phyloP scores from a whole-genome alignment of 257 asterid species.

The Plantago elongata region DNA sequence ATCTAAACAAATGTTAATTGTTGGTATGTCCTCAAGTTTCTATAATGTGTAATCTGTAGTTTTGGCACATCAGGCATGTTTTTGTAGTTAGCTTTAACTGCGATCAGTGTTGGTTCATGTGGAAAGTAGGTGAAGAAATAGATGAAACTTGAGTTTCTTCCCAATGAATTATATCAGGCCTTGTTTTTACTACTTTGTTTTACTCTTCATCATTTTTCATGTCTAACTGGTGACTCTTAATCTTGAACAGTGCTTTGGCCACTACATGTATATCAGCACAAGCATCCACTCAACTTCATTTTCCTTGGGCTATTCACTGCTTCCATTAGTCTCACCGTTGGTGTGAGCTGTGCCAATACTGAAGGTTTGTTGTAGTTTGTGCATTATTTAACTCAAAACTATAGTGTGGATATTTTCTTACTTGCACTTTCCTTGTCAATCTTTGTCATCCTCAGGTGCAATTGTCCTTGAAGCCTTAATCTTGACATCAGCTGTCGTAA shows the following conservation, averaged over 20 bases:
- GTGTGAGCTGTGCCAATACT: constrained; percentile 88
- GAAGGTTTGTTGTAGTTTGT: constrained; percentile 47
- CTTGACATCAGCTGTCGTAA: constrained; percentile 91
- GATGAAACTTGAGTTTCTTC: too few relatives aligned
- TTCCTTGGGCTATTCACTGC: constrained; percentile 93
- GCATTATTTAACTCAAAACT: constrained; percentile 6
- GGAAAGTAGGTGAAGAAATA: neutral
- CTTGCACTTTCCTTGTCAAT: constrained; percentile 10
- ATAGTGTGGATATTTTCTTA: constrained; percentile 5
- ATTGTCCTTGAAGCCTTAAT: constrained; percentile 90
- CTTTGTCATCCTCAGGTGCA: constrained; percentile 45
- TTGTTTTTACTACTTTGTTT: neutral
- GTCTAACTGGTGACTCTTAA: constrained; percentile 17
- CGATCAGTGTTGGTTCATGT: neutral
- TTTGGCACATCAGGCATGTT: too few relatives aligned
- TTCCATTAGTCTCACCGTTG: constrained; percentile 83
- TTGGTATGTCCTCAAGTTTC: too few relatives aligned
- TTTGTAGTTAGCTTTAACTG: too few relatives aligned
- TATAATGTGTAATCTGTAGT: too few relatives aligned
- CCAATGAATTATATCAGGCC: too few relatives aligned
- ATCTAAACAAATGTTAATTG: too few relatives aligned
- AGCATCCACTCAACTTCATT: constrained; percentile 82
- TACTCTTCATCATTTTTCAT: neutral
- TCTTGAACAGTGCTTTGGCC: constrained; percentile 79
- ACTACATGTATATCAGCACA: constrained; percentile 73